Conservation (phyloP, 2,329 filamentous ascomycete species). For the Cytospora paraplurivora region DNA sequence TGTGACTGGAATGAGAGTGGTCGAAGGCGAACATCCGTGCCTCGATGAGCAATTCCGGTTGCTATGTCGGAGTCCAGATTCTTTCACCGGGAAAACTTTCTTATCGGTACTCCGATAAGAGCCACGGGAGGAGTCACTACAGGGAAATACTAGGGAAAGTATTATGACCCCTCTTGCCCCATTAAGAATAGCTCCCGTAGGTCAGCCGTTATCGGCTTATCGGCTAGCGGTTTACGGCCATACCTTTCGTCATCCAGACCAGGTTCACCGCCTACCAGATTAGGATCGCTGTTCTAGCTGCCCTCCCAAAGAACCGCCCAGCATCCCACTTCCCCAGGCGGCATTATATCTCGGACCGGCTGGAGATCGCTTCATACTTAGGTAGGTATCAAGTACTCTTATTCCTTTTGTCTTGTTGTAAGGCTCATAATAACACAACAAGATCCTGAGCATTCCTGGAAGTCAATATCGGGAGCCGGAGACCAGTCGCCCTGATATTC, state of each 20-base stretch:
- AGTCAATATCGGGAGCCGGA: conserved; percentile 7
- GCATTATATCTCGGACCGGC: conserved; percentile 21
- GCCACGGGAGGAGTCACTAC: conserved; percentile 13
- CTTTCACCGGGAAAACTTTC: conserved; percentile 13
- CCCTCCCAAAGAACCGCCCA: too few relatives aligned
- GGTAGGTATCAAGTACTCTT: not conserved
- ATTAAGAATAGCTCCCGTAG: conserved; percentile 7
- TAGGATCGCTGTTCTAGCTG: too few relatives aligned
- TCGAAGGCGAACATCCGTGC: conserved; percentile 13
- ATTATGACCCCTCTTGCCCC: conserved; percentile 24
- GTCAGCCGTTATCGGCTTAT: not conserved
- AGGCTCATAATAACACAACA: not conserved
- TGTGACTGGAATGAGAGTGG: conserved; percentile 6
- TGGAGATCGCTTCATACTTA: not conserved
- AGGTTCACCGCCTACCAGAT: conserved; percentile 24
- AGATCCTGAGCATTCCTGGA: too few relatives aligned
- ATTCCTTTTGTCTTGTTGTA: not conserved
- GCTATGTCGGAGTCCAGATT: conserved; percentile 11
- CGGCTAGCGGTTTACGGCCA: not conserved
- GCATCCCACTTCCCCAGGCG: conserved; percentile 19
- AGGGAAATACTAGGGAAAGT: conserved; percentile 8
- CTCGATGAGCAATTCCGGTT: conserved; percentile 2
- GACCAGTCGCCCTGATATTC: not conserved
- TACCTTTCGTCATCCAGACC: not conserved
- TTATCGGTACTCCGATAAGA: conserved; percentile 27